Evolutionary conservation across 192 early-diverging fungal genomes (phyloP).

Genomic region (Podila verticillata): DNA sequence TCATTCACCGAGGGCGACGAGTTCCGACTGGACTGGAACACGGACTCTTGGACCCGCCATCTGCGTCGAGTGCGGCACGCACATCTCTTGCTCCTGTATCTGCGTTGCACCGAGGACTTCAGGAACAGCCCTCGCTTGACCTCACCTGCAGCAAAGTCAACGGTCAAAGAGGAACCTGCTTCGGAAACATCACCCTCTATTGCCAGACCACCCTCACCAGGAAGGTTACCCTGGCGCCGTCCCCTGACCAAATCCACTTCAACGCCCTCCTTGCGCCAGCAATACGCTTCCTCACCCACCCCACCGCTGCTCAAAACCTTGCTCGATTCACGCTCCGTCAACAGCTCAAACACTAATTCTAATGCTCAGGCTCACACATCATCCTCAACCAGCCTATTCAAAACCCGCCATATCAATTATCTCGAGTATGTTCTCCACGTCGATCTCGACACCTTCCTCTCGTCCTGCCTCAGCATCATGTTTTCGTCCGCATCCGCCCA

Average conservation of each 20-base stretch:
- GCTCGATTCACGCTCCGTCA: too few relatives aligned
- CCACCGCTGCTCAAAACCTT: too few relatives aligned
- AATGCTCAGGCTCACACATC: too few relatives aligned
- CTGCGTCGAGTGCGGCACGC: slow-evolving; percentile 21
- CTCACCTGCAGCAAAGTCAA: not conserved
- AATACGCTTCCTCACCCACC: too few relatives aligned
- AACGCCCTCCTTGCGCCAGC: too few relatives aligned
- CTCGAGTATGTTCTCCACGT: slow-evolving; percentile 30
- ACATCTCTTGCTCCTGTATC: slow-evolving; percentile 22
- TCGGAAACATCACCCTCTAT: too few relatives aligned
- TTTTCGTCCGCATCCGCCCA: slow-evolving; percentile 11
- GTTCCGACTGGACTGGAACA: slow-evolving; percentile 30
- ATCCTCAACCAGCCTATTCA: too few relatives aligned
- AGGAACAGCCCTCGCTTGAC: not conserved
- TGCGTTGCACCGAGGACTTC: slow-evolving; percentile 12
- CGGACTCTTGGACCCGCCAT: slow-evolving; percentile 24
- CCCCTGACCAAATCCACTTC: too few relatives aligned
- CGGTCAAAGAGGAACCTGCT: too few relatives aligned
- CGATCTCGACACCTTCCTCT: slow-evolving; percentile 24
- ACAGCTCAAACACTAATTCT: too few relatives aligned
- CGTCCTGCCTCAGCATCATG: slow-evolving; percentile 6
- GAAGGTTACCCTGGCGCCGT: too few relatives aligned
- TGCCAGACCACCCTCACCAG: too few relatives aligned
- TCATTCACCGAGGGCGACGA: slow-evolving; percentile 20
- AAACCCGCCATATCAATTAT: slow-evolving; percentile 17